Percentiles rank a stretch among this genome's conserved stretches.
Conservation (phyloP, 345 rosid genomes). For the Linum lewisii region DNA sequence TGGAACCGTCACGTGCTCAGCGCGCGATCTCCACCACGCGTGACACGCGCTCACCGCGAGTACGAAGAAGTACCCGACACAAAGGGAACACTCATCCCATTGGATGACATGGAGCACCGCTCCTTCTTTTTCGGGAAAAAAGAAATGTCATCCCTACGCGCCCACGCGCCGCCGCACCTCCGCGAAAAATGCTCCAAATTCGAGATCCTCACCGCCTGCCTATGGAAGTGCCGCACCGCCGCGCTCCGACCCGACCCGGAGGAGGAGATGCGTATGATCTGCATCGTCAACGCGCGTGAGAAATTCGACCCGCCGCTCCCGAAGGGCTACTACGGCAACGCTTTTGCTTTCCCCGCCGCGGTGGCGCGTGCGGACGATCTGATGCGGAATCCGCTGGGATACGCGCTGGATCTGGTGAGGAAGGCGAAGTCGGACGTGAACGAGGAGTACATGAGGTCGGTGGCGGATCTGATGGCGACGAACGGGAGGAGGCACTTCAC, state of each 20-base stretch:
- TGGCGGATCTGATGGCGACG: conserved; percentile 17
- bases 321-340: conserved; percentile 11
- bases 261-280: conserved; percentile 22
- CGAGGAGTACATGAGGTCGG: conserved; percentile 19
- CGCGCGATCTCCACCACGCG: neutral
- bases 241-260: conserved; percentile 18
- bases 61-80: neutral
- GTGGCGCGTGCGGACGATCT: conserved; percentile 9
- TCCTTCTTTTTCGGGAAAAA: neutral
- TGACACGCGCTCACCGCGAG: neutral
- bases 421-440: conserved; percentile 11
- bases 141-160: neutral
- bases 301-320: conserved; percentile 20
- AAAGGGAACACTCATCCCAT: neutral
- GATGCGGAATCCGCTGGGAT: conserved; percentile 6
- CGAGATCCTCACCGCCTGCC: conserved; percentile 21
- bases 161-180: conserved; percentile 12
- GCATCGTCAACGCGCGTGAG: conserved; percentile 20
- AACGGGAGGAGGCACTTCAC: conserved; percentile 18
- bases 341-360: conserved; percentile 4
- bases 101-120: neutral
- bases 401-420: conserved; percentile 11
- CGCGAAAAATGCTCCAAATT: conserved; percentile 10
- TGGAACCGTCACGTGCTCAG: neutral
- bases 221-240: conserved; percentile 29